Conservation (phyloP, 805 yeast species). For the Ogataea siamensis region DNA sequence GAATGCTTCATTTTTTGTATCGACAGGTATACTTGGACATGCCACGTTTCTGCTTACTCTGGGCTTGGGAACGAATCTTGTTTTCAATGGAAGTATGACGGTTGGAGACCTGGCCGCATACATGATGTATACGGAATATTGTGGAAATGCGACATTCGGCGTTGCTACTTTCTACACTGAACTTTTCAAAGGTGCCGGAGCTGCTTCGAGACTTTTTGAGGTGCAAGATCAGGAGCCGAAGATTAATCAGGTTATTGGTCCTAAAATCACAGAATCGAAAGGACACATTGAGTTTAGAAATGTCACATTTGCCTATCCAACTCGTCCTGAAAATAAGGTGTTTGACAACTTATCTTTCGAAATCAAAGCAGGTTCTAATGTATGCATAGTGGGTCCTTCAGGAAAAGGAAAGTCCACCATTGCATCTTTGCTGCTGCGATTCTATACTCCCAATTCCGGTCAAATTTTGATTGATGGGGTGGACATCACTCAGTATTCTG, state of each 20-base stretch:
- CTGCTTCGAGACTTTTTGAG: conserved; percentile 89
- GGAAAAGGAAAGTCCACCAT: conserved; percentile 95
- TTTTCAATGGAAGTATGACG: conserved; percentile 66
- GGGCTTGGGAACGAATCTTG: conserved; percentile 78
- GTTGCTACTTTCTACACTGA: conserved; percentile 89
- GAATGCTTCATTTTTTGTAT: conserved; percentile 74
- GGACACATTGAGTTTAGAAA: conserved; percentile 66
- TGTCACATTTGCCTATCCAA: conserved; percentile 78
- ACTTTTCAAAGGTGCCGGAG: conserved; percentile 96
- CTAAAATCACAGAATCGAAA: conserved; percentile 39
- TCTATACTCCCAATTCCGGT: conserved; percentile 78
- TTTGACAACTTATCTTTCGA: conserved; percentile 62
- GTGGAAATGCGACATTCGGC: conserved; percentile 90
- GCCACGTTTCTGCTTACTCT: conserved; percentile 71
- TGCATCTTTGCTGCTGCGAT: conserved; percentile 72
- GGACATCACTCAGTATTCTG: conserved; percentile 64
- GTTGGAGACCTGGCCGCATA: conserved; percentile 90
- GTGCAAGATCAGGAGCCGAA: conserved; percentile 73
- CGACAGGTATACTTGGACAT: conserved; percentile 84
- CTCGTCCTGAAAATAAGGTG: conserved; percentile 69
- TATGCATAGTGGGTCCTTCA: conserved; percentile 93
- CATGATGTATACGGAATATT: conserved; percentile 92
- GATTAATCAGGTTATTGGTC: conserved; percentile 69
- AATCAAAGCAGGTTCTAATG: conserved; percentile 79
- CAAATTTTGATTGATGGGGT: conserved; percentile 64